A percentile compares a stretch with the other conserved stretches of the same genome.
These are phyloP conservation scores for Aspergillus intermedius DNA, from an alignment of 2,329 filamentous ascomycete genomes.

Conservation along the genomic window DNA sequence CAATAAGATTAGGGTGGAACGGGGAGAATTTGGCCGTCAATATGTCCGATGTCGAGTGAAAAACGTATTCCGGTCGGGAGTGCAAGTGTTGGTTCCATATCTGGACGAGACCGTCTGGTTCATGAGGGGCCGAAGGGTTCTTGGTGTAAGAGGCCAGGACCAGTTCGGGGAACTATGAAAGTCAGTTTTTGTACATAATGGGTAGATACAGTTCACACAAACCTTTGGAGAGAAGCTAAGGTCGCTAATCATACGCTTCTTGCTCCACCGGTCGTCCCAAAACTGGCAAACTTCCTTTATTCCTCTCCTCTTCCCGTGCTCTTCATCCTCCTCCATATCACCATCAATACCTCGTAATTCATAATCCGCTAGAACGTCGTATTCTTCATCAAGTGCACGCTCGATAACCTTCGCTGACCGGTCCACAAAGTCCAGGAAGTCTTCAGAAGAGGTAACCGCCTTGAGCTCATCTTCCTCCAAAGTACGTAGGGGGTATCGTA, in stretches of 20 bases:
- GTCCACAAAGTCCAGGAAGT: slow-evolving; percentile 93
- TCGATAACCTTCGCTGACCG: slow-evolving; percentile 96
- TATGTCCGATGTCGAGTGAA: slow-evolving; percentile 93
- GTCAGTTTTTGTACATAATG: slow-evolving; percentile 11
- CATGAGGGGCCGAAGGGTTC: slow-evolving; percentile 88
- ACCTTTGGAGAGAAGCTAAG: slow-evolving; percentile 91
- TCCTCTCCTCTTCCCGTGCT: slow-evolving; percentile 40
- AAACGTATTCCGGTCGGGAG: slow-evolving; percentile 89
- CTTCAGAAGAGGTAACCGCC: slow-evolving; percentile 83
- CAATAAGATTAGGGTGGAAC: slow-evolving; percentile 91
- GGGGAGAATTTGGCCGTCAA: slow-evolving; percentile 96
- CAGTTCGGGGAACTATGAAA: slow-evolving; percentile 70
- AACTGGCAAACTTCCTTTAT: slow-evolving; percentile 83
- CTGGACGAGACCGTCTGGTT: slow-evolving; percentile 87
- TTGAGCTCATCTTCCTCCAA: slow-evolving; percentile 79
- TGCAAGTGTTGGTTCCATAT: slow-evolving; percentile 97
- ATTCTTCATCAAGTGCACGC: slow-evolving; percentile 87
- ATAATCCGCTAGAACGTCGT: slow-evolving; percentile 94
- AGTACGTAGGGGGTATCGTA: slow-evolving; percentile 68
- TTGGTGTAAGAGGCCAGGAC: slow-evolving; percentile 94
- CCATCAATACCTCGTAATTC: slow-evolving; percentile 68
- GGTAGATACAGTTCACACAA: slow-evolving; percentile 12
- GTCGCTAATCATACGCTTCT: slow-evolving; percentile 94
- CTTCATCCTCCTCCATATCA: slow-evolving; percentile 71
- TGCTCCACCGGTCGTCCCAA: slow-evolving; percentile 91